Evolutionary conservation across 441 rosid species (phyloP), one percentile per base, ranked within the genome.

Genomic region (Macaranga tanarius): DNA sequence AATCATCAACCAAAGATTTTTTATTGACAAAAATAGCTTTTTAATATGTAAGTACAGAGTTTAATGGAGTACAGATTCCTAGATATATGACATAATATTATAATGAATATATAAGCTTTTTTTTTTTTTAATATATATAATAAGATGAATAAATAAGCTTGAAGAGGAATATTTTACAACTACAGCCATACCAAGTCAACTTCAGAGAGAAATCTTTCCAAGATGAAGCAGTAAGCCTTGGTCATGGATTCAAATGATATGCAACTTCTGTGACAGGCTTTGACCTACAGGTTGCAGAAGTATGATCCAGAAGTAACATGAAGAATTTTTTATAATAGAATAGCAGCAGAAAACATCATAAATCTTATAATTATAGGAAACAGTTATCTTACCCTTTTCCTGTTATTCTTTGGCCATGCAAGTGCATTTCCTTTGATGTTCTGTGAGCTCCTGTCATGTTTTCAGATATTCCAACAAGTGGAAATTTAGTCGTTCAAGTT

Each of bases 361-460:
- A n/a, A 71, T 74, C 48, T 75, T 71, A 66, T 63, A 67, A 70
- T 48, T 74, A 75, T 64, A 74, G 65, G 50, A 50, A 47, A 58
- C 50, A 65, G 45, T 47, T 48, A 58, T 61, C 13, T 64, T 65
- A 44, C 75, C 81, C 40, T 65, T 72, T 74, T 79, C 55, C 69
- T 44, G 74, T 76, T 79, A 80, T 77, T 86, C 88, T 77, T 81
- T 83, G 38, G 76, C 83, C 63, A 67, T 75, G 83, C 94, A 91
- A 67, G 52, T 86, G 91, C 97, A 91, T 72, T 78, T 84, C 82
- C 74, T 84, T 77, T 87, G 90, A 71, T 80, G 88, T 80, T 89
- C 94, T 0, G 89, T 81, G 68, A 91, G 88, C 64, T 91, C 97
- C 97, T 91, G 88, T 82, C 51, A 73, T 25, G 47, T 71, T 74